Evolutionary conservation across 495 filamentous ascomycete species (phyloP).

Genomic region (Talaromyces adpressus): DNA sequence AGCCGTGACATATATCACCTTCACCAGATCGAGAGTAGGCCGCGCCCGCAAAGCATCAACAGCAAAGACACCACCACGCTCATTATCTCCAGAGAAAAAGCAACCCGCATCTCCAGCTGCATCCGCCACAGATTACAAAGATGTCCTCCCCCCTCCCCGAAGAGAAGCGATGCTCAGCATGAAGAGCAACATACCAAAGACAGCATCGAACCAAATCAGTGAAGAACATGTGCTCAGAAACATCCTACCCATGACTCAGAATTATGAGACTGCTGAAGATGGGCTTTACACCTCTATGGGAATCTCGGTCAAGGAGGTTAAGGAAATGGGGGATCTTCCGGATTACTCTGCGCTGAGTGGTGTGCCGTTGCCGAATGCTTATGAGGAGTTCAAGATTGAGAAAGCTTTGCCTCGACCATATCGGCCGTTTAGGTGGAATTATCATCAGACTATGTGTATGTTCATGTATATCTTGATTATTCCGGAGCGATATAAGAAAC

Average conservation of each 20-base stretch:
- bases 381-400: conserved; percentile 55
- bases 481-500: background rate
- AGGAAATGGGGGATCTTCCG: conserved; percentile 71
- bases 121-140: conserved; percentile 29
- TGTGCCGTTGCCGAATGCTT: conserved; percentile 65
- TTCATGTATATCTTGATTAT: conserved; percentile 8
- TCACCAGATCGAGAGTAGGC: conserved; percentile 4
- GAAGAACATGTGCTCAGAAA: conserved; percentile 26
- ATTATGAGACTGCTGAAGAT: conserved; percentile 32
- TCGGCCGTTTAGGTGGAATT: conserved; percentile 79
- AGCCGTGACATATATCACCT: background rate
- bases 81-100: conserved; percentile 47
- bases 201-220: conserved; percentile 19
- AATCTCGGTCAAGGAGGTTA: conserved; percentile 63
- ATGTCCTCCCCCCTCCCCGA: conserved; percentile 50
- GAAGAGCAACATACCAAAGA: conserved; percentile 10
- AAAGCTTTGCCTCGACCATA: conserved; percentile 63
- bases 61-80: conserved; percentile 50
- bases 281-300: conserved; percentile 48
- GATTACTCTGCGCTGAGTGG: conserved; percentile 75
- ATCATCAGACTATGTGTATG: conserved; percentile 94
- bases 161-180: conserved; percentile 40
- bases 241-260: conserved; percentile 35
- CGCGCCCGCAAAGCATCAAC: conserved; percentile 28
- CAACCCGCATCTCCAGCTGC: conserved; percentile 16